Base-by-base conservation (phyloP, 441 rosid species). In the Eruca vesicaria region DNA sequence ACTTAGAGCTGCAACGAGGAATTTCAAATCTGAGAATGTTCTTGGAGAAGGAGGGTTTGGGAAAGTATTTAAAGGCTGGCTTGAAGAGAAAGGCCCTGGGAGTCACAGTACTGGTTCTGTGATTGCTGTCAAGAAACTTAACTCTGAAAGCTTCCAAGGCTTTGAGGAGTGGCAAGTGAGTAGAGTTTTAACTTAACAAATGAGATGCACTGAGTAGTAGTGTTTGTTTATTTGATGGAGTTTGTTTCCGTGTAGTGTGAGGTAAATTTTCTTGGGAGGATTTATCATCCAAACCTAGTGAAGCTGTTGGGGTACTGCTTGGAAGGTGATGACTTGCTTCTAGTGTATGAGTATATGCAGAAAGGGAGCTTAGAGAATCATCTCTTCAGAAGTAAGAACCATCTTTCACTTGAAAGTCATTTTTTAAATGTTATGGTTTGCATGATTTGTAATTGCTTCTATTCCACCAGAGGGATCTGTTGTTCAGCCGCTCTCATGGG, bases 11-110 rank as follows among this genome's bases (percentile, higher is more conserved):
- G 84, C 97, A 73, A 93, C 99, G 11, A 89, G 75, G 84, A 85
- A 79, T 66, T 95, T 95, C 80, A 88, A 79, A 78, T 60, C 90
- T 45, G 94, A 88, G 64, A 85, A 85, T 7, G 85, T 95, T 63
- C 94, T 95, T 28, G 99, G 99, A 20, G 97, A 95, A 59, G 99
- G 99, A 53, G 98, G 97, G 10, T 95, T 95, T 50, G 99, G 99
- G 19, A 88, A 87, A 82, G 99, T 95, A 68, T 95, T 77, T 66
- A 95, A 89, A 80, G 99, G 98, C 26, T 95, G 93, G 94, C 90
- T 95, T 63, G 98, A 95, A 14, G 92, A 92, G 32, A 92, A 86
- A 79, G 55, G 50, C 0, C 59, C 88, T 0, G 90, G 87, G 20
- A 92, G 83, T 81, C 76, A n/a, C 21, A 89, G 83, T 61, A 84